Percentiles rank a stretch among this genome's conserved stretches.
phyloP scores from a whole-genome alignment of 306 rosid genomes.

The Pterocarpus macrocarpus region DNA sequence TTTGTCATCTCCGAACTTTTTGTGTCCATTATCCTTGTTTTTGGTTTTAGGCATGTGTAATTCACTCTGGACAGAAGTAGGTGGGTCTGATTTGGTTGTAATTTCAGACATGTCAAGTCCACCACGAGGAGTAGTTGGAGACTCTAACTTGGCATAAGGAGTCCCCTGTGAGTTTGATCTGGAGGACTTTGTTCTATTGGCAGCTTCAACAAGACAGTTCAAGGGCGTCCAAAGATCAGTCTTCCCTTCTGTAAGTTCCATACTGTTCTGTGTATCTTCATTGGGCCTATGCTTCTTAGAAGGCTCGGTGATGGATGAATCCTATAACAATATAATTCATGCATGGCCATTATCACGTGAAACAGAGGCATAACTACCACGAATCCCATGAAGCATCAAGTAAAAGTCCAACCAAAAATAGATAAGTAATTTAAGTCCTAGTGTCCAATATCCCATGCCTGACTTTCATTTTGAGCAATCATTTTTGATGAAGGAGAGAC shows the following conservation, averaged over 20 bases:
- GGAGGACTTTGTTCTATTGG: slow-evolving; percentile 92
- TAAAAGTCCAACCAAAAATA: slow-evolving; percentile 16
- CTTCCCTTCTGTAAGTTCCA: slow-evolving; percentile 76
- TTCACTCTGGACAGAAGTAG: slow-evolving; percentile 53
- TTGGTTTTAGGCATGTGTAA: slow-evolving; percentile 62
- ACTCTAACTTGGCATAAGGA: slow-evolving; percentile 65
- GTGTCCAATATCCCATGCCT: slow-evolving; percentile 46
- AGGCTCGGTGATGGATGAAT: slow-evolving; percentile 63
- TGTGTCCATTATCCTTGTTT: slow-evolving; percentile 71
- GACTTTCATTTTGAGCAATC: slow-evolving; percentile 53
- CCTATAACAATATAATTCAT: slow-evolving; percentile 57
- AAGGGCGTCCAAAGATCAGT: slow-evolving; percentile 97
- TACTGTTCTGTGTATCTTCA: slow-evolving; percentile 53
- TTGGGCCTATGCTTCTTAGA: slow-evolving; percentile 63
- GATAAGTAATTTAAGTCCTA: slow-evolving; percentile 20
- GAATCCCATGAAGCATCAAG: slow-evolving; percentile 9
- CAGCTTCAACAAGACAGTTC: slow-evolving; percentile 97
- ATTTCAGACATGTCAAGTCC: slow-evolving; percentile 58
- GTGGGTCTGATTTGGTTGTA: slow-evolving; percentile 59
- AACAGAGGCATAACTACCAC: neutral
- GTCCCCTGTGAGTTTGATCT: slow-evolving; percentile 71
- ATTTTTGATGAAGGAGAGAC: slow-evolving; percentile 61
- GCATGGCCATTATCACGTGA: slow-evolving; percentile 23
- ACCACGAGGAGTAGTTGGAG: slow-evolving; percentile 54
- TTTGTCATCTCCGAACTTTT: slow-evolving; percentile 65